phyloP scores from a whole-genome alignment of 257 asterid genomes.

The Leptodermis oblonga region DNA sequence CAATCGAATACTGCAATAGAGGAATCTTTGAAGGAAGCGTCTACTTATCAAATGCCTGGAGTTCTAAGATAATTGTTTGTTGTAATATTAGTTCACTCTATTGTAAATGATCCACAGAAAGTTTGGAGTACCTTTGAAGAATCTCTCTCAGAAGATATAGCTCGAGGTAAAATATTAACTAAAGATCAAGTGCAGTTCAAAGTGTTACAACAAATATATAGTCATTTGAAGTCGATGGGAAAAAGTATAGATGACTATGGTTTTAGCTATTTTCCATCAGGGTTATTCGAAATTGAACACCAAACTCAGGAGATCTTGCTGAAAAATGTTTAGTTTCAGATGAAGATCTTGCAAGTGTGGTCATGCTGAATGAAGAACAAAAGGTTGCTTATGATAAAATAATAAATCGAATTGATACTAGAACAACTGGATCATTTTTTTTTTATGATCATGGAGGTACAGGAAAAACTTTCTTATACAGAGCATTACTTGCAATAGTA shows the following conservation, averaged over 20 bases:
- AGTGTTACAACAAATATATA: neutral
- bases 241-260: neutral
- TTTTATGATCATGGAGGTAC: neutral
- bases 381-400: too few species aligned
- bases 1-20: neutral
- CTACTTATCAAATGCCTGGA: neutral
- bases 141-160: neutral
- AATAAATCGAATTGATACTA: too few species aligned
- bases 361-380: neutral
- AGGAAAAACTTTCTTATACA: neutral
- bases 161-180: neutral
- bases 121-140: too few species aligned
- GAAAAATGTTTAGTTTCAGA: neutral
- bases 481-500: neutral
- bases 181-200: too few species aligned
- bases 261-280: neutral
- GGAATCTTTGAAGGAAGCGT: neutral
- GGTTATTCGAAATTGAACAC: neutral
- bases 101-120: neutral
- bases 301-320: neutral
- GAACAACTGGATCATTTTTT: neutral
- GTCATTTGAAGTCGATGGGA: too few species aligned
- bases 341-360: neutral
- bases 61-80: neutral
- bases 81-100: neutral